Percentiles rank a stretch among this genome's conserved stretches.
phyloP scores from a whole-genome alignment of 2,329 filamentous ascomycete species.

The Amauroascus verrucosus region DNA sequence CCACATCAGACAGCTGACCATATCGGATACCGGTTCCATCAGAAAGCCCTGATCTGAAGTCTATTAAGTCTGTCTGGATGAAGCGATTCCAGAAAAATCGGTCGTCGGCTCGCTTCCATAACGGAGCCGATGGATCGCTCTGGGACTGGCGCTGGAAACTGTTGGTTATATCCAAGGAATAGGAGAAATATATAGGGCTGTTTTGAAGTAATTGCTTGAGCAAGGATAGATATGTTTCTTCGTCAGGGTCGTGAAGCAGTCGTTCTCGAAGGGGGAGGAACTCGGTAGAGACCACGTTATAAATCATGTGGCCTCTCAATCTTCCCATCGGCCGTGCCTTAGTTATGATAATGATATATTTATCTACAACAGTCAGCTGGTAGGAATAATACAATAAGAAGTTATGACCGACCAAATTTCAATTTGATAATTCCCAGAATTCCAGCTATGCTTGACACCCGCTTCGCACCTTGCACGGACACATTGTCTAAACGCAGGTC shows the following conservation, averaged over 20 bases:
- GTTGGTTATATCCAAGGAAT: conserved; percentile 93
- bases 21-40: conserved; percentile 38
- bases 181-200: conserved; percentile 95
- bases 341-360: conserved; percentile 93
- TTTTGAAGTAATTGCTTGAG: conserved; percentile 72
- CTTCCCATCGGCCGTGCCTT: conserved; percentile 86
- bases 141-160: conserved; percentile 89
- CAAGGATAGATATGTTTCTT: conserved; percentile 78
- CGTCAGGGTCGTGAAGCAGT: conserved; percentile 80
- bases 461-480: conserved; percentile 61
- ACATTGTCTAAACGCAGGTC: conserved; percentile 79
- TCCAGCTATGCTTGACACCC: conserved; percentile 87
- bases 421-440: conserved; percentile 91
- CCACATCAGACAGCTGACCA: conserved; percentile 59
- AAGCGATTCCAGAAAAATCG: conserved; percentile 99
- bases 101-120: conserved; percentile 90
- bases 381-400: background rate
- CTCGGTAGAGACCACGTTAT: conserved; percentile 83
- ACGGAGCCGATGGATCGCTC: conserved; percentile 56
- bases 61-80: conserved; percentile 79
- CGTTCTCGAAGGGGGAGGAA: conserved; percentile 89
- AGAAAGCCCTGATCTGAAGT: conserved; percentile 59
- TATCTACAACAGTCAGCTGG: conserved; percentile 48
- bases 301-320: conserved; percentile 90
- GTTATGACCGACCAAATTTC: conserved; percentile 59